A percentile compares a stretch with the other conserved stretches of the same genome.
Evolutionary conservation across 768 basidiomycete species (phyloP).

Genomic region (Suillus variegatus): DNA sequence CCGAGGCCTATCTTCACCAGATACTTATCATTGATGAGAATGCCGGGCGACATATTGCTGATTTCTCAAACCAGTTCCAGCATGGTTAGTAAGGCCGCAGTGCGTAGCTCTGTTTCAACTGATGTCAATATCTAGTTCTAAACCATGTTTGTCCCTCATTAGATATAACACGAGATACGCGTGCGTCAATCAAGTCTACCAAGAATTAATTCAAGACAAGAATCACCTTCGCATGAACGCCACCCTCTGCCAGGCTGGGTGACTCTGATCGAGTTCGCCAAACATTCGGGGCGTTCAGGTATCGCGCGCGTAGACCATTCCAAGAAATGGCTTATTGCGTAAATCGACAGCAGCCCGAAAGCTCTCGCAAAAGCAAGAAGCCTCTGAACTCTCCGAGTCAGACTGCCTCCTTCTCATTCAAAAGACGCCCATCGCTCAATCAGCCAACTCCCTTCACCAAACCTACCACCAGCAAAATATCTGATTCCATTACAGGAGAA

Average conservation of each 20-base stretch:
- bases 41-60: slow-evolving; percentile 88
- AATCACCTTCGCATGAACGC: slow-evolving; percentile 97
- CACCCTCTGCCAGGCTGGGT: slow-evolving; percentile 78
- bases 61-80: slow-evolving; percentile 89
- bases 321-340: slow-evolving; percentile 96
- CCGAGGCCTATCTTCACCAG: slow-evolving; percentile 90
- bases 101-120: slow-evolving; percentile 32
- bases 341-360: slow-evolving; percentile 97
- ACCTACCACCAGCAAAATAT: slow-evolving; percentile 13
- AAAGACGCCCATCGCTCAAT: slow-evolving; percentile 23
- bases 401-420: slow-evolving; percentile 25
- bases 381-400: slow-evolving; percentile 36
- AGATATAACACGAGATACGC: slow-evolving; percentile 90
- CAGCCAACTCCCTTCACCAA: slow-evolving; percentile 31
- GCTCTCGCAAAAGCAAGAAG: slow-evolving; percentile 87
- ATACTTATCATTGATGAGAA: slow-evolving; percentile 97
- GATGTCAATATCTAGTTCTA: neutral
- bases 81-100: slow-evolving; percentile 86
- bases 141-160: slow-evolving; percentile 6
- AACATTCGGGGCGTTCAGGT: slow-evolving; percentile 84
- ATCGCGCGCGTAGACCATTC: slow-evolving; percentile 95
- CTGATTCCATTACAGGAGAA: slow-evolving; percentile 26
- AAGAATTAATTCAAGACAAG: slow-evolving; percentile 97
- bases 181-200: slow-evolving; percentile 92
- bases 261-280: slow-evolving; percentile 93